Conservation (phyloP, 2,329 filamentous ascomycete genomes). For the Fusarium fracticaudum region DNA sequence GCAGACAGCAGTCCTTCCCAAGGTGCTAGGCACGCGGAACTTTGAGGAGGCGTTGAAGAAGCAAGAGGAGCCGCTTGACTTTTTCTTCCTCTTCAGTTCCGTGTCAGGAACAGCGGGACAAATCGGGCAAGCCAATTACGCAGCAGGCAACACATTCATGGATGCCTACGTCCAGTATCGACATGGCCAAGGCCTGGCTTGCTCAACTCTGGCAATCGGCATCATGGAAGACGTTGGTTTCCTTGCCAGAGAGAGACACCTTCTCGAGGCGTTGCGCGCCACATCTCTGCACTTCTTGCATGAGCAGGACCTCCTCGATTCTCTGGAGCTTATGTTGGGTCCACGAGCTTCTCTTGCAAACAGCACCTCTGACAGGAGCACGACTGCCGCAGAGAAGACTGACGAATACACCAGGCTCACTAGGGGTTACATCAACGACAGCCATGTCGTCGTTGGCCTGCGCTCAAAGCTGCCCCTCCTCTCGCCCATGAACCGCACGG, state of each 20-base stretch:
- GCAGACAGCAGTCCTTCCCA: constrained; percentile 5
- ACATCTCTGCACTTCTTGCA: constrained; percentile 4
- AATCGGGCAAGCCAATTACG: constrained; percentile 54
- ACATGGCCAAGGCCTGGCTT: constrained; percentile 43
- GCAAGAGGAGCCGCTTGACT: constrained; percentile 42
- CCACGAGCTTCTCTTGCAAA: not conserved
- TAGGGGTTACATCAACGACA: not conserved
- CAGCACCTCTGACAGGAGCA: not conserved
- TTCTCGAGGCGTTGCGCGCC: constrained; percentile 1
- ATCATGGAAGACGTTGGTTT: constrained; percentile 13
- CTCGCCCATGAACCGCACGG: constrained; percentile 1
- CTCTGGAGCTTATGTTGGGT: not conserved
- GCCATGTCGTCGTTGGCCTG: not conserved
- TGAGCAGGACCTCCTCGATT: constrained; percentile 5
- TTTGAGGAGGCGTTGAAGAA: constrained; percentile 38
- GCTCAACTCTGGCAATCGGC: constrained; percentile 5
- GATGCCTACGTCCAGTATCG: constrained; percentile 53
- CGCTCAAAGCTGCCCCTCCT: constrained; percentile 8
- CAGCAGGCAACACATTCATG: constrained; percentile 53
- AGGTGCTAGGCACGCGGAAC: constrained; percentile 2
- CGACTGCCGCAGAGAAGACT: not conserved
- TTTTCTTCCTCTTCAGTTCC: constrained; percentile 52
- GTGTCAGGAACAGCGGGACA: constrained; percentile 48
- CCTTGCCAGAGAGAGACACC: constrained; percentile 3
- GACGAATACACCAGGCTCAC: constrained; percentile 2